phyloP scores from a whole-genome alignment of 768 basidiomycete species.

The Mycena rosella region DNA sequence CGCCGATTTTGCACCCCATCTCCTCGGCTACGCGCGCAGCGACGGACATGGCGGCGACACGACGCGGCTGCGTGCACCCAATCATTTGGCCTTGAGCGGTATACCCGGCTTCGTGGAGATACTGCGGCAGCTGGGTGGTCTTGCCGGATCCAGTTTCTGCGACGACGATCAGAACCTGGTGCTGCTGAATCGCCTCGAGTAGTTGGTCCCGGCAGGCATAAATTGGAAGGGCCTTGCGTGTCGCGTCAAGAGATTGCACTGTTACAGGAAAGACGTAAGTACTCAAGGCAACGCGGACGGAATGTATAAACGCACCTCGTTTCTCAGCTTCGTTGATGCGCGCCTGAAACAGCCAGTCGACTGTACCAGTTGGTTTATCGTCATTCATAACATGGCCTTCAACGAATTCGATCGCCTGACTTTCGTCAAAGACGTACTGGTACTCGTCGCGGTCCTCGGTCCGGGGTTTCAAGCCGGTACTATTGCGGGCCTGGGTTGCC shows the following conservation, averaged over 20 bases:
- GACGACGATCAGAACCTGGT: constrained; percentile 97
- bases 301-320: neutral
- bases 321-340: constrained; percentile 7
- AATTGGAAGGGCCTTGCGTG: constrained; percentile 2
- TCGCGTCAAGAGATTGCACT: constrained; percentile 14
- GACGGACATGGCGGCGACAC: constrained; percentile 98
- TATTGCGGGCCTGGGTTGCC: neutral
- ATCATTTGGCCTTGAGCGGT: constrained; percentile 85
- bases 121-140: constrained; percentile 98
- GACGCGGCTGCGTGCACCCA: constrained; percentile 97
- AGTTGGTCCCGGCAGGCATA: neutral
- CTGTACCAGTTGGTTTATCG: neutral
- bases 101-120: constrained; percentile 93
- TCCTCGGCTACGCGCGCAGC: constrained; percentile 98
- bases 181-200: constrained; percentile 54
- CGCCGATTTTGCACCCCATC: constrained; percentile 94
- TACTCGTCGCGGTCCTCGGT: neutral
- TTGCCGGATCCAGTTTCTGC: constrained; percentile 99
- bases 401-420: constrained; percentile 3
- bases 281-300: no score
- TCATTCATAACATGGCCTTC: neutral
- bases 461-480: neutral
- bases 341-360: neutral
- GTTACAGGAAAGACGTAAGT: neutral
- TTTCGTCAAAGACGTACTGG: constrained; percentile 1